Evolutionary conservation across 2,329 filamentous ascomycete genomes (phyloP).

Genomic region (Xylariales sp.): DNA sequence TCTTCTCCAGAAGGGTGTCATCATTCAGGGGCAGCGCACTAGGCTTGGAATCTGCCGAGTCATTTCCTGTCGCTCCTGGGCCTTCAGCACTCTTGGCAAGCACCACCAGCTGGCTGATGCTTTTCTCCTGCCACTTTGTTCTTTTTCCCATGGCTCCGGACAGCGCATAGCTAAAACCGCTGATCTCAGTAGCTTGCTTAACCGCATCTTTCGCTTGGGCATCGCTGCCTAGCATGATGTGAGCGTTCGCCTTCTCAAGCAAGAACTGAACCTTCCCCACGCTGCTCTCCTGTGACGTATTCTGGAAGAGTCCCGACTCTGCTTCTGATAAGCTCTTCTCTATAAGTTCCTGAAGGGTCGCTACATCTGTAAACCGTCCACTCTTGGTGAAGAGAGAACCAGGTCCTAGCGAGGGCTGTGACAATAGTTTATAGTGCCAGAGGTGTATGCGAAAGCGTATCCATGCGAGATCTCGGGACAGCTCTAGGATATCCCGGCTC

Average conservation of each 20-base stretch:
- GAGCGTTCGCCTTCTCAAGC: constrained; percentile 76
- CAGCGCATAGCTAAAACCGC: constrained; percentile 75
- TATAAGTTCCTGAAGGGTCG: constrained; percentile 48
- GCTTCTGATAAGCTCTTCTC: constrained; percentile 37
- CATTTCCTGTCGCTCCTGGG: constrained; percentile 8
- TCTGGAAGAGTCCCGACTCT: constrained; percentile 19
- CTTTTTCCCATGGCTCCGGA: constrained; percentile 84
- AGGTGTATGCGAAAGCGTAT: constrained; percentile 68
- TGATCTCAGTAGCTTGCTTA: constrained; percentile 58
- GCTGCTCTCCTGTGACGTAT: constrained; percentile 28
- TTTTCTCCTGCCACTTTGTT: constrained; percentile 75
- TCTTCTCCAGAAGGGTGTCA: constrained; percentile 85
- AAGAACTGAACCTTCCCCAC: constrained; percentile 65
- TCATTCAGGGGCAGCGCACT: constrained; percentile 78
- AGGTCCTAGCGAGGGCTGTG: constrained; percentile 49
- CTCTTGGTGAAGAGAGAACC: constrained; percentile 52
- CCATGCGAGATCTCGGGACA: constrained; percentile 44
- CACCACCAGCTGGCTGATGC: constrained; percentile 84
- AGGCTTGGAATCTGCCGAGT: constrained; percentile 37
- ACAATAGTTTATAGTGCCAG: constrained; percentile 59
- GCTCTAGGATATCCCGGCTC: constrained; percentile 27
- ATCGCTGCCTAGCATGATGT: constrained; percentile 81
- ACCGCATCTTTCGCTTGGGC: constrained; percentile 69
- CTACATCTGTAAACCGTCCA: constrained; percentile 56
- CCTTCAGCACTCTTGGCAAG: constrained; percentile 69